A percentile compares a stretch with the other conserved stretches of the same genome.
phyloP scores from a whole-genome alignment of 2,329 filamentous ascomycete genomes.

The Cadophora gregata region DNA sequence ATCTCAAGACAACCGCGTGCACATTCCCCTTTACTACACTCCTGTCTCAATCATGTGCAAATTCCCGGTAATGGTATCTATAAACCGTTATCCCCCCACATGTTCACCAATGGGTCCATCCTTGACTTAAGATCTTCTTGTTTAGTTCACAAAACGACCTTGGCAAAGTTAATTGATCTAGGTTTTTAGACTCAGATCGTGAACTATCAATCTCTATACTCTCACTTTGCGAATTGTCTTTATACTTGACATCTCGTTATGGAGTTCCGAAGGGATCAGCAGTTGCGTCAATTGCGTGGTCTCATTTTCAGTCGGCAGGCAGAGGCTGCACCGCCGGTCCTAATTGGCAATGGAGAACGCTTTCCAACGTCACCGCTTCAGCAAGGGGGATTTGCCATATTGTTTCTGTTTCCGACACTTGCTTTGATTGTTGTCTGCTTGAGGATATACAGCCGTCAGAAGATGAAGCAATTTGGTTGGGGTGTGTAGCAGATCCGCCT shows the following conservation, averaged over 20 bases:
- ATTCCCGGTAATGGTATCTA: background rate
- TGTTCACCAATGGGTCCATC: background rate
- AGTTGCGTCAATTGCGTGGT: background rate
- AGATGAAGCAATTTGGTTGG: constrained; percentile 15
- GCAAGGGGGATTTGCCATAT: constrained; percentile 10
- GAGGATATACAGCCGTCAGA: constrained; percentile 5
- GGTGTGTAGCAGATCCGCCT: background rate
- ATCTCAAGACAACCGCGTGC: background rate
- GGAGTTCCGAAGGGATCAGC: background rate
- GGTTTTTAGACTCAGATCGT: background rate
- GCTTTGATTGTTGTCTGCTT: constrained; percentile 4
- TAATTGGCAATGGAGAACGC: background rate
- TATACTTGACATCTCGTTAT: background rate
- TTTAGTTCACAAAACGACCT: background rate
- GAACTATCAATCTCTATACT: background rate
- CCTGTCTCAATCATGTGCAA: background rate
- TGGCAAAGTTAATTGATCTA: background rate
- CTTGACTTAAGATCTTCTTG: background rate
- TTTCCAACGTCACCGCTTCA: constrained; percentile 6
- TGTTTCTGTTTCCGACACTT: constrained; percentile 6
- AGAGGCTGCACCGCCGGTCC: constrained; percentile 21
- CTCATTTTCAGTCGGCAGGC: background rate
- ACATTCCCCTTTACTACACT: background rate
- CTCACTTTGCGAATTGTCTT: background rate
- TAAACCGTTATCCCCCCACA: background rate